Evolutionary conservation across 306 rosid genomes (phyloP), one percentile per base, ranked within the genome.

Genomic region (Quercus berberidifolia): DNA sequence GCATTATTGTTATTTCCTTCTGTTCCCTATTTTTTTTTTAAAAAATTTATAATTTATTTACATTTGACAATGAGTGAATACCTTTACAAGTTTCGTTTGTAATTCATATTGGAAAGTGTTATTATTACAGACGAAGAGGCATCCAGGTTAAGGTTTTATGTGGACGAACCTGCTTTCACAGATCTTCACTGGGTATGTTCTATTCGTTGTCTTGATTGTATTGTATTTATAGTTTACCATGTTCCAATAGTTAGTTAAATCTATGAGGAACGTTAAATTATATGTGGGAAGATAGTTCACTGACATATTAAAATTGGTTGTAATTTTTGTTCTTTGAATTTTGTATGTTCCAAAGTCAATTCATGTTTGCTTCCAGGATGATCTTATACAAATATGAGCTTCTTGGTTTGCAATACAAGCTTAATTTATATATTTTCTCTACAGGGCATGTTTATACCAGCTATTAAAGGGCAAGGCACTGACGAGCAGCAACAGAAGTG

Each of bases 121-220:
- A 51, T 60, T 35, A 43, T 78, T 79, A 52, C 92, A 90, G 99
- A 95, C 49, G 92, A 87, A 85, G 99, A 95, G 82, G 98, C 99
- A 75, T 63, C 76, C 21, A 87, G 60, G 80, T 83, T 95, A 55
- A 89, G 99, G 83, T 58, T 73, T 79, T 91, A 73, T 79, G 92
- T 93, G 59, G 99, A 95, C 56, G 88, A 95, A 65, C 94, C 97
- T 70, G 83, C 96, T 26, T 95, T 85, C 87, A 93, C 92, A 15
- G 99, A 95, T 90, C 98, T 95, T 83, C 99, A 95, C 81, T 95
- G 99, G 99, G 98, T 95, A 87, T 79, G 81, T 82, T 78, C 77
- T 69, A 58, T 60, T 79, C 60, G 6, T 68, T 78, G 55, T 86
- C 33, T 71, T 65, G 57, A 9, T 77, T 67, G 31, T 73, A 25